Conservation (phyloP, 768 basidiomycete species). For the Gelatoporia subvermispora region DNA sequence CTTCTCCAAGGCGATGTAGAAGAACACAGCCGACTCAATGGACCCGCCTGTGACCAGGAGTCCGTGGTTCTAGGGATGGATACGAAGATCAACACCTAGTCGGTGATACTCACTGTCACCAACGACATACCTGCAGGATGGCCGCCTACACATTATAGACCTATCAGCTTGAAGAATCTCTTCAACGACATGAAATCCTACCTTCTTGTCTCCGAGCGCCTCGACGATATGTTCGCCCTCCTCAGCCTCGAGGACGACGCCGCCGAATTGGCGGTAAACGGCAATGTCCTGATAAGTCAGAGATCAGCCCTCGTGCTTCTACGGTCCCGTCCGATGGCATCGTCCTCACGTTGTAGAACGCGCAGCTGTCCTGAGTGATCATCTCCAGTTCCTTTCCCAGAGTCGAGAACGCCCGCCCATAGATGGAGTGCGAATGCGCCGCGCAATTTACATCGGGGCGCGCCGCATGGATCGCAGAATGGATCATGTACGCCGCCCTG, state of each 20-base stretch:
- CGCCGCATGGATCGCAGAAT: slow-evolving; percentile 28
- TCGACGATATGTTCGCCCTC: slow-evolving; percentile 30
- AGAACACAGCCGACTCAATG: slow-evolving; percentile 22
- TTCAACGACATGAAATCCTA: background rate
- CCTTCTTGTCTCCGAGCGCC: slow-evolving; percentile 23
- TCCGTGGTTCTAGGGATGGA: slow-evolving; percentile 22
- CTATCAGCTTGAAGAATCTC: background rate
- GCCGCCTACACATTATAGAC: slow-evolving; percentile 10
- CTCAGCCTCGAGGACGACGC: slow-evolving; percentile 28
- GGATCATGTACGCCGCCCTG: slow-evolving; percentile 34
- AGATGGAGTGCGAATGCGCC: slow-evolving; percentile 30
- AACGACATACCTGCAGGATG: slow-evolving; percentile 15
- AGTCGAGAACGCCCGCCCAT: slow-evolving; percentile 35
- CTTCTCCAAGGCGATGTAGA: slow-evolving; percentile 24
- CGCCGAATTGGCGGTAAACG: slow-evolving; percentile 28
- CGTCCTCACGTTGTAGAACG: slow-evolving; percentile 25
- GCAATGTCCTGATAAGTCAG: slow-evolving; percentile 18
- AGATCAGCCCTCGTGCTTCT: background rate
- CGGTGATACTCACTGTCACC: background rate
- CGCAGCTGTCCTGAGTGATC: slow-evolving; percentile 31
- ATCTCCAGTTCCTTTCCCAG: slow-evolving; percentile 28
- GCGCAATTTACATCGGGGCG: slow-evolving; percentile 33
- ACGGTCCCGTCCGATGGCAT: background rate
- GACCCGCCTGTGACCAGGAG: slow-evolving; percentile 19
- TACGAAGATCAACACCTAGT: background rate